Evolutionary conservation across 768 basidiomycete species (phyloP).

Genomic region (Mycena leptocephala): DNA sequence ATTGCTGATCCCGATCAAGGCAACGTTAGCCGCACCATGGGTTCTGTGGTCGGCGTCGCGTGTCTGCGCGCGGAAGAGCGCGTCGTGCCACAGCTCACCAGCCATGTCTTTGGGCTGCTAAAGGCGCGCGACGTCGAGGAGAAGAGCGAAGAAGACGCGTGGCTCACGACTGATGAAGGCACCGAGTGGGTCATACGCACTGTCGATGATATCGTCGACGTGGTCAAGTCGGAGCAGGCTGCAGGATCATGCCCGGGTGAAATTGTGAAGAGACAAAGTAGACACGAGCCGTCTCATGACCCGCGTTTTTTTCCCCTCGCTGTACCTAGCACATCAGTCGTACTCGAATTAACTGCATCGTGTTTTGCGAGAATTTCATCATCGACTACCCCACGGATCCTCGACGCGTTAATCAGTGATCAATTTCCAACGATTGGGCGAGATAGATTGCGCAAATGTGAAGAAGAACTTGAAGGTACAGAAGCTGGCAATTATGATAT

Average conservation of each 20-base stretch:
- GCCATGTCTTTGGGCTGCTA: constrained; percentile 92
- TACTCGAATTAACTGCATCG: constrained; percentile 42
- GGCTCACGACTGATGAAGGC: constrained; percentile 90
- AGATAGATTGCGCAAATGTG: constrained; percentile 14
- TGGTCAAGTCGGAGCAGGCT: constrained; percentile 71
- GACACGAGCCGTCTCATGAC: constrained; percentile 36
- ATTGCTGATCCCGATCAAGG: constrained; percentile 76
- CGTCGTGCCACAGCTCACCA: constrained; percentile 90
- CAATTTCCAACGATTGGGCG: constrained; percentile 31
- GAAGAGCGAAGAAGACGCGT: constrained; percentile 80
- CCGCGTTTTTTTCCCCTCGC: constrained; percentile 18
- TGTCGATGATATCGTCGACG: constrained; percentile 86
- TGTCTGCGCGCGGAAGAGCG: constrained; percentile 88
- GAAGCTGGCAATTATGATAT: constrained; percentile 21
- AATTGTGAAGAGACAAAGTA: constrained; percentile 64
- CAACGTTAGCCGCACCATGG: constrained; percentile 88
- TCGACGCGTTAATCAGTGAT: constrained; percentile 20
- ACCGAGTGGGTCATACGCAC: constrained; percentile 91
- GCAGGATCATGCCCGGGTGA: constrained; percentile 68
- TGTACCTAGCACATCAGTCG: too few species aligned
- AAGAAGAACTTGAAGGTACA: neutral
- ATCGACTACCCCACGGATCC: neutral
- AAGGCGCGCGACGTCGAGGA: constrained; percentile 80
- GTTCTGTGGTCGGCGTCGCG: constrained; percentile 89
- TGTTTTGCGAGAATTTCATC: constrained; percentile 27